Base-by-base conservation (phyloP, 805 yeast species). In the Candida pseudofarinosa region DNA sequence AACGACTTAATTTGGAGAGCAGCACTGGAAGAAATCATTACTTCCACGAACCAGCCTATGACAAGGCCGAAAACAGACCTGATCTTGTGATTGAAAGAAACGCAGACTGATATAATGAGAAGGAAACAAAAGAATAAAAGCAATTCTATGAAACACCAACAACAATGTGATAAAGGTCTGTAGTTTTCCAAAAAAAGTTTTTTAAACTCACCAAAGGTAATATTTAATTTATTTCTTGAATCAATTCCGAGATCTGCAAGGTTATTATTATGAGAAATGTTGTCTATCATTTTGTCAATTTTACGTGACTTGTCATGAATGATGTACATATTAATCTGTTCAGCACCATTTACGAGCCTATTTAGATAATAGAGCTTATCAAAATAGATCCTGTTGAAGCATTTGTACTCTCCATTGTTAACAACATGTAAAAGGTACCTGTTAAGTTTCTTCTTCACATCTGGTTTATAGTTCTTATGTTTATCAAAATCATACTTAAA, bases 21-120 rank as follows among this genome's bases (percentile, higher is more conserved):
- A 1, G 69, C 67, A 4, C 62, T 47, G 5, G 55, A 35, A 3
- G 66, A 52, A 1, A 67, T 40, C 5, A 55, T 15, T 0, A 56
- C 55, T 19, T 58, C 60, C 4, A 55, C 51, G 4, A 60, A 33
- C 74, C 74, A 69, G 3, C 71, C 73, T 17, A 59, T 35, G 8
- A 69, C 23, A 16, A 69, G 50, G 0, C 74, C 74, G 7, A 63
- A 34, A 40, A 51, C 61, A 2, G 71, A 65, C 20, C 69, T 49
- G 10, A 69, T 54, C 38, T 60, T 62, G 42, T 63, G 67, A 34
- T 54, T 54, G 39, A 69, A 69, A 33, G 67, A 55, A 12, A 67
- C 28, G 10, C 28, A 23, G 28, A 23, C 28, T 7, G 28, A 67
- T 50, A 19, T 66, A 43, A 48, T 59, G 63, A 7, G 60, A 38